Evolutionary conservation across 148 eudicot species (phyloP).

Genomic region (Cornus controversa): DNA sequence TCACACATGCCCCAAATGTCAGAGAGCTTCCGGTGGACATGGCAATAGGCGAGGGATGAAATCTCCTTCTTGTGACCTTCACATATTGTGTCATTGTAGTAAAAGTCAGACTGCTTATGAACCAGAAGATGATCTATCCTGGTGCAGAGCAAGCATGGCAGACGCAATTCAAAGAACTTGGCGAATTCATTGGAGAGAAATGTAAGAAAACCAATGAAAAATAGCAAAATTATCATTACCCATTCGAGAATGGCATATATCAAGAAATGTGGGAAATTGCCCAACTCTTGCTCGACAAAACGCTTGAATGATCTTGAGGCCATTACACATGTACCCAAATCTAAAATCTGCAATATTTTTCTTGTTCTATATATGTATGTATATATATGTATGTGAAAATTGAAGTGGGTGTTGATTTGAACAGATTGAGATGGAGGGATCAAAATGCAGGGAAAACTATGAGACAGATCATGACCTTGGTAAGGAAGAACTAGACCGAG

Average conservation of each 20-base stretch:
- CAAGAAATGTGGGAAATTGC: constrained; percentile 61
- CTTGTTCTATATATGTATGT: not conserved
- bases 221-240: constrained; percentile 61
- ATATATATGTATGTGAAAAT: no score
- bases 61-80: constrained; percentile 79
- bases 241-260: constrained; percentile 80
- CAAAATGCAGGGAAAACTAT: not conserved
- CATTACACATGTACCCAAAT: constrained; percentile 6
- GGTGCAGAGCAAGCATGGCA: constrained; percentile 78
- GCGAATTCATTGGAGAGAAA: constrained; percentile 62
- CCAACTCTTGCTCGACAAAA: constrained; percentile 59
- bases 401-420: not conserved
- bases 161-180: constrained; percentile 55
- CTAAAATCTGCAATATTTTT: not conserved
- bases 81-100: constrained; percentile 72
- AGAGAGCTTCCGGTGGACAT: constrained; percentile 72
- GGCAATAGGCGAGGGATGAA: constrained; percentile 91
- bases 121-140: constrained; percentile 71
- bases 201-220: constrained; percentile 63
- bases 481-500: constrained; percentile 17
- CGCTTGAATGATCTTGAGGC: constrained; percentile 38
- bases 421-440: constrained; percentile 18
- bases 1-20: constrained; percentile 83
- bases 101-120: constrained; percentile 37
- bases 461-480: constrained; percentile 41